Conservation (phyloP, 2,329 filamentous ascomycete genomes). For the Monascus ruber region DNA sequence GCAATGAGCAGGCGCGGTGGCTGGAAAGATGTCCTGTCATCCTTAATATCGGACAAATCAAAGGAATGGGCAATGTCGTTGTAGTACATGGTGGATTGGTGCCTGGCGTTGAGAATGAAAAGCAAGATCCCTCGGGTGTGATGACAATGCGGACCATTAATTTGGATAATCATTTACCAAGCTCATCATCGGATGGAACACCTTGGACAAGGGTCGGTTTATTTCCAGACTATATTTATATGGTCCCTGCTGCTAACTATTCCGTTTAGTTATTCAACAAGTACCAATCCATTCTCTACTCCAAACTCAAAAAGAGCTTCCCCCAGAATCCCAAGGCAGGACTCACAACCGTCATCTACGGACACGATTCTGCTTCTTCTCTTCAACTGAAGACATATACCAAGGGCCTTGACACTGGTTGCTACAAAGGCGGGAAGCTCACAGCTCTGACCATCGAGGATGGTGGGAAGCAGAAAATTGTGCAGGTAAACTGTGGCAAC, state of each 20-base stretch:
- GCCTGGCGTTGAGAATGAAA: slow-evolving; percentile 57
- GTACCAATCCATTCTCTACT: slow-evolving; percentile 26
- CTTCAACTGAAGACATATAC: slow-evolving; percentile 58
- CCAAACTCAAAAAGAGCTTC: slow-evolving; percentile 7
- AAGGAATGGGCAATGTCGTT: slow-evolving; percentile 50
- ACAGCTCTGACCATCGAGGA: slow-evolving; percentile 66
- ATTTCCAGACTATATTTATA: slow-evolving; percentile 2
- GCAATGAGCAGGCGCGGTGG: slow-evolving; percentile 54
- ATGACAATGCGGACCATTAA: slow-evolving; percentile 89
- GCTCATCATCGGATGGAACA: slow-evolving; percentile 40
- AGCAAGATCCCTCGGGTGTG: slow-evolving; percentile 65
- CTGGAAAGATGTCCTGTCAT: slow-evolving; percentile 66
- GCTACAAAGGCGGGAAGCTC: slow-evolving; percentile 62
- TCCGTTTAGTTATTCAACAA: slow-evolving; percentile 39
- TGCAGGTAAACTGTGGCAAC: slow-evolving; percentile 33
- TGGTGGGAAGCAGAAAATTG: slow-evolving; percentile 29
- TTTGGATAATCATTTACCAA: slow-evolving; percentile 49
- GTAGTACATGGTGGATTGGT: slow-evolving; percentile 82
- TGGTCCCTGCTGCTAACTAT: slow-evolving; percentile 3
- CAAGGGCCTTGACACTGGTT: slow-evolving; percentile 77
- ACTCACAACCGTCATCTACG: slow-evolving; percentile 66
- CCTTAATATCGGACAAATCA: slow-evolving; percentile 55
- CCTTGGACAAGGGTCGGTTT: slow-evolving; percentile 51
- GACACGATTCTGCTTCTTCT: slow-evolving; percentile 68
- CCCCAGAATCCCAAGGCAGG: slow-evolving; percentile 11